Percentiles rank a stretch among this genome's conserved stretches.
Conservation (phyloP, 768 basidiomycete genomes). For the Jaapia argillacea region DNA sequence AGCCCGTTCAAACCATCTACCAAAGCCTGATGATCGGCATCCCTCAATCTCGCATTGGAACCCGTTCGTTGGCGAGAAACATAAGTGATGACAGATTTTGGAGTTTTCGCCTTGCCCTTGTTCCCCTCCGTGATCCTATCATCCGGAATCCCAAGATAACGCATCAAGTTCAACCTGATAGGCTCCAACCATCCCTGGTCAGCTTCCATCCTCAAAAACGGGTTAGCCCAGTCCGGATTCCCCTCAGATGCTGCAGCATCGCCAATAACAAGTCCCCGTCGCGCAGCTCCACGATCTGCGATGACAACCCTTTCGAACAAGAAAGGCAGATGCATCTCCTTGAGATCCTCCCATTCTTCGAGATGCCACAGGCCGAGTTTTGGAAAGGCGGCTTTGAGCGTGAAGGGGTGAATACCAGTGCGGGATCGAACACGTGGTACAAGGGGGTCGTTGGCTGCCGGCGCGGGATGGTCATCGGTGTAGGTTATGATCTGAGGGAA, state of each 20-base stretch:
- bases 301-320: constrained; percentile 69
- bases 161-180: constrained; percentile 24
- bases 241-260: no score
- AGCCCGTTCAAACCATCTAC: constrained; percentile 46
- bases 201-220: constrained; percentile 30
- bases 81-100: constrained; percentile 8
- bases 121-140: constrained; percentile 11
- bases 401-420: constrained; percentile 11
- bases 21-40: constrained; percentile 49
- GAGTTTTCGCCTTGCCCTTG: constrained; percentile 2
- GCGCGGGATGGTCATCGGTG: constrained; percentile 28
- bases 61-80: not conserved
- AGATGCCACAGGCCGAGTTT: constrained; percentile 53
- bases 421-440: constrained; percentile 18
- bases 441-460: constrained; percentile 19
- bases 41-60: constrained; percentile 21
- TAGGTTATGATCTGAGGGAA: constrained; percentile 63
- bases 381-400: constrained; percentile 65
- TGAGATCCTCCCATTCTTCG: constrained; percentile 74
- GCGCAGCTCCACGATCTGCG: constrained; percentile 64
- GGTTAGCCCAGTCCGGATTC: constrained; percentile 32
- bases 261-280: constrained; percentile 16
- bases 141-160: constrained; percentile 17
- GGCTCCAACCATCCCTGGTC: constrained; percentile 61
- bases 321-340: constrained; percentile 57